Evolutionary conservation across 2,329 filamentous ascomycete species (phyloP).

Genomic region (Aspergillus fijiensis): DNA sequence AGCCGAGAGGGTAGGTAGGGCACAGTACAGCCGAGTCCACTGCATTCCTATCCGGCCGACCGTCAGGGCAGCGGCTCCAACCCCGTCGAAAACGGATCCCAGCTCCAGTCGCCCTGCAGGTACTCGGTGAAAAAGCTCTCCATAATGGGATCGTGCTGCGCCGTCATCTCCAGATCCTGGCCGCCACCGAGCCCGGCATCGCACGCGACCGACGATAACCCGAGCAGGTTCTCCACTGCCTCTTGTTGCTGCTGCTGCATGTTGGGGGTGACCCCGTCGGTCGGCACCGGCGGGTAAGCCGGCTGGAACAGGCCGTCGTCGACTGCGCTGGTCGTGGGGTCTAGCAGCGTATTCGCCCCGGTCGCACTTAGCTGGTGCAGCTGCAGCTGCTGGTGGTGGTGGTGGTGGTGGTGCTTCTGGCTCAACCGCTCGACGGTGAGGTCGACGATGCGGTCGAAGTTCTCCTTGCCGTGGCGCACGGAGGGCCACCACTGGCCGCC

Average conservation of each 20-base stretch:
- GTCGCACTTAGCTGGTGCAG: not conserved
- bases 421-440: slow-evolving; percentile 26
- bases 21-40: not conserved
- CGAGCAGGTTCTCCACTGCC: not conserved
- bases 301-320: not conserved
- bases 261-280: not conserved
- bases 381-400: not conserved
- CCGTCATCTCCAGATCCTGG: slow-evolving; percentile 6
- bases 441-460: slow-evolving; percentile 33
- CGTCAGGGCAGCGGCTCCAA: not conserved
- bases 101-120: slow-evolving; percentile 27
- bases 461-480: slow-evolving; percentile 32
- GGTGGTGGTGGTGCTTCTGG: slow-evolving; percentile 1
- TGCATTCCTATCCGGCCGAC: too few species aligned
- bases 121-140: slow-evolving; percentile 25
- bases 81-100: slow-evolving; percentile 22
- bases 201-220: not conserved
- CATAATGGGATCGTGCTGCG: slow-evolving; percentile 22
- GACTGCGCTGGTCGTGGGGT: not conserved
- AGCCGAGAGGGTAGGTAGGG: too few species aligned
- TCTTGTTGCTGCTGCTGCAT: not conserved
- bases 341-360: not conserved
- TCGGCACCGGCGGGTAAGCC: not conserved
- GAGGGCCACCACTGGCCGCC: slow-evolving; percentile 46
- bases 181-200: not conserved